Conservation (phyloP, 306 rosid species). For the Cicer cuneatum region DNA sequence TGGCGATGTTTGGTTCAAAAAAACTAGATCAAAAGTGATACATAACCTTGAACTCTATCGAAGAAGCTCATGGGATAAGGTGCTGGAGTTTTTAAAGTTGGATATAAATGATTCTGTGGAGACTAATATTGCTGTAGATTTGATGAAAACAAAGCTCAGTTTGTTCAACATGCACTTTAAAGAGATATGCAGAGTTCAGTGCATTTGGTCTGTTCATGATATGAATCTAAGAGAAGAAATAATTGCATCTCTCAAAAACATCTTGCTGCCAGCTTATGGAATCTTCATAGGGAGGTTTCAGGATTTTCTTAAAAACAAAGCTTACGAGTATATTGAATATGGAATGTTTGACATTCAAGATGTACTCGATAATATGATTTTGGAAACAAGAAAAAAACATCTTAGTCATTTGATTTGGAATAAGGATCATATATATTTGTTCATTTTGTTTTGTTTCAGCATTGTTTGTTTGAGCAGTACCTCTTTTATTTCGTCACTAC, state of each 20-base stretch:
- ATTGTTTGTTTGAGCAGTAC: no score
- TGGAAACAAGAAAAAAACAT: not conserved
- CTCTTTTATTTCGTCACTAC: no score
- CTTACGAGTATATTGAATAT: not conserved
- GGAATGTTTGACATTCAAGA: not conserved
- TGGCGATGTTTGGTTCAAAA: conserved; percentile 63
- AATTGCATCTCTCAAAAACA: not conserved
- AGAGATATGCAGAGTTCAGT: conserved; percentile 27
- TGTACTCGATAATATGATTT: not conserved
- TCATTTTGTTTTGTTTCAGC: not conserved
- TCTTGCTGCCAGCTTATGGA: conserved; percentile 13
- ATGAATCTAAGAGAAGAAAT: not conserved
- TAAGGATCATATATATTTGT: no score
- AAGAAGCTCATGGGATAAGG: conserved; percentile 63
- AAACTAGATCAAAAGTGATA: conserved; percentile 49
- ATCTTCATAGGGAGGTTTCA: conserved; percentile 4
- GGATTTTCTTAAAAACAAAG: not conserved
- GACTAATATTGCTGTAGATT: not conserved
- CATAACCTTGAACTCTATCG: conserved; percentile 41
- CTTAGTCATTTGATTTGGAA: not conserved
- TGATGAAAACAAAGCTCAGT: conserved; percentile 1
- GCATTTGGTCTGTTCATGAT: conserved; percentile 7
- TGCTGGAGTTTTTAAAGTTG: conserved; percentile 54
- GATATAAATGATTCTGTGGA: conserved; percentile 35
- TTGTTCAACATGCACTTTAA: conserved; percentile 14